phyloP scores from a whole-genome alignment of 2,329 filamentous ascomycete genomes.

The Fusarium kyushuense region DNA sequence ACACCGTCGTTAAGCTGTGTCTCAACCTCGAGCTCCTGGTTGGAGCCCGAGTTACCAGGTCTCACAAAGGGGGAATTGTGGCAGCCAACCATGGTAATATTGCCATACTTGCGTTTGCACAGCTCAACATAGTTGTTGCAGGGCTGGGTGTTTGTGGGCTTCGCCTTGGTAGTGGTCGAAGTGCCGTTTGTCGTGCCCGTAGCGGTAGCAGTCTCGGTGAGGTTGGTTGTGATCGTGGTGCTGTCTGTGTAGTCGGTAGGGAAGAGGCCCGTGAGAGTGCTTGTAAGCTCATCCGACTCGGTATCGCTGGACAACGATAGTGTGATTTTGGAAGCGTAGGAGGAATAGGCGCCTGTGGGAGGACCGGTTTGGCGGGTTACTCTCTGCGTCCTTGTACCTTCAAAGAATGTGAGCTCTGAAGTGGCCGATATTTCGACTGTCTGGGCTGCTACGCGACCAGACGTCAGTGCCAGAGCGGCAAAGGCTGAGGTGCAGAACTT shows the following conservation, averaged over 20 bases:
- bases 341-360: constrained; percentile 46
- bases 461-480: constrained; percentile 42
- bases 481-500: constrained; percentile 41
- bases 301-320: constrained; percentile 28
- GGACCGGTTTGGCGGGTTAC: constrained; percentile 54
- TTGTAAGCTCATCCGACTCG: constrained; percentile 52
- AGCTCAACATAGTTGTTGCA: constrained; percentile 86
- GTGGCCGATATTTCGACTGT: constrained; percentile 50
- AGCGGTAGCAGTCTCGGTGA: constrained; percentile 55
- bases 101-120: constrained; percentile 81
- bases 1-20: constrained; percentile 83
- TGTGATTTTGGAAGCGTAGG: constrained; percentile 47
- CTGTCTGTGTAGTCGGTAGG: constrained; percentile 52
- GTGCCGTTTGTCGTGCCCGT: constrained; percentile 51
- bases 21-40: constrained; percentile 76
- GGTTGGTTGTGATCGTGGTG: constrained; percentile 53
- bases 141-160: constrained; percentile 77
- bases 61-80: constrained; percentile 86
- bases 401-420: constrained; percentile 53
- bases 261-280: constrained; percentile 59
- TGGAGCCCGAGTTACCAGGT: constrained; percentile 77
- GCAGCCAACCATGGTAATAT: constrained; percentile 81
- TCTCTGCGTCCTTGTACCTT: constrained; percentile 54
- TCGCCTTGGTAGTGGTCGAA: constrained; percentile 46
- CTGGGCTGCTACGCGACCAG: constrained; percentile 44